Evolutionary conservation across 805 yeast species (phyloP).

Genomic region (Priceomyces carsonii): DNA sequence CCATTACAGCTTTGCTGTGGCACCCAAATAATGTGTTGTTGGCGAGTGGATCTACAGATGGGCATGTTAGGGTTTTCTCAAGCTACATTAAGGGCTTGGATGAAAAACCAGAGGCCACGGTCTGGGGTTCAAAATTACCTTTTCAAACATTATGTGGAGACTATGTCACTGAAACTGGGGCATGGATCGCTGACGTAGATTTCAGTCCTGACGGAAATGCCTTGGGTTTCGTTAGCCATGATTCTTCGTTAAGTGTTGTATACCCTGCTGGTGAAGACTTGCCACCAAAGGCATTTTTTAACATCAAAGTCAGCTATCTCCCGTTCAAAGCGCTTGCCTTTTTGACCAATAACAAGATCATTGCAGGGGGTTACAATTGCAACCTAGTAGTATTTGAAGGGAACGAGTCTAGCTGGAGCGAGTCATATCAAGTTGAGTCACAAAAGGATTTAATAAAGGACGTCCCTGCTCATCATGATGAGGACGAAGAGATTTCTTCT

Average conservation of each 20-base stretch:
- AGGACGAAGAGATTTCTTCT: slow-evolving; percentile 59
- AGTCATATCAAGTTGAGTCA: slow-evolving; percentile 54
- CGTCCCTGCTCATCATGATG: slow-evolving; percentile 32
- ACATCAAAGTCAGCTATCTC: slow-evolving; percentile 64
- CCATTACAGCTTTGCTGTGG: slow-evolving; percentile 84
- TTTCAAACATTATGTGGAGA: slow-evolving; percentile 91
- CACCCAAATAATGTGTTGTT: slow-evolving; percentile 88
- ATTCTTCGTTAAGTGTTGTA: slow-evolving; percentile 76
- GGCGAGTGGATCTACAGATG: slow-evolving; percentile 92
- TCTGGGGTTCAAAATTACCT: slow-evolving; percentile 95
- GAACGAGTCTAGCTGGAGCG: slow-evolving; percentile 62
- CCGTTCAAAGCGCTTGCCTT: slow-evolving; percentile 82
- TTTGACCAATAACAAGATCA: slow-evolving; percentile 61
- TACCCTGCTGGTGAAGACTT: slow-evolving; percentile 70
- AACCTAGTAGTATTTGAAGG: slow-evolving; percentile 87
- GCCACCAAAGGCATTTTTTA: slow-evolving; percentile 61
- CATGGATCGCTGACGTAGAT: slow-evolving; percentile 90
- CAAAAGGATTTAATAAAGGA: slow-evolving; percentile 48
- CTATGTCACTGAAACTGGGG: slow-evolving; percentile 63
- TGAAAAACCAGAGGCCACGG: slow-evolving; percentile 71
- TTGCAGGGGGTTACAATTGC: slow-evolving; percentile 92
- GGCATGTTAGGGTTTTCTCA: slow-evolving; percentile 86
- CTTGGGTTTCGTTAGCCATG: slow-evolving; percentile 83
- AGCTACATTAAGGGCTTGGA: slow-evolving; percentile 90
- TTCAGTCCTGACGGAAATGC: slow-evolving; percentile 81